A percentile compares a stretch with the other conserved stretches of the same genome.
Evolutionary conservation across 305 asterid genomes (phyloP).

Genomic region (Fraxinus dipetala): DNA sequence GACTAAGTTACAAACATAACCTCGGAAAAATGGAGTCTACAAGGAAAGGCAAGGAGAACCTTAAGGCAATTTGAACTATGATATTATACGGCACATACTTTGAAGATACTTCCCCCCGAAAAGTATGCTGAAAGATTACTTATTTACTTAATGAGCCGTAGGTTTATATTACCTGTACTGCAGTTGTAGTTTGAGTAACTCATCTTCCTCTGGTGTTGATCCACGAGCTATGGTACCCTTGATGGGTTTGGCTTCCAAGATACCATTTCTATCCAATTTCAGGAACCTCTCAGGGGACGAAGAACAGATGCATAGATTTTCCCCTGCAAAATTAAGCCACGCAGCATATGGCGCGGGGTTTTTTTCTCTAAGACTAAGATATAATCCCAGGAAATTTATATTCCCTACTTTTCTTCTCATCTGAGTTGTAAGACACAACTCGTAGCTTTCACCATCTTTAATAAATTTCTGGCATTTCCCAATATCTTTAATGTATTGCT

Average conservation of each 20-base stretch:
- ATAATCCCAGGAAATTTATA: constrained; percentile 58
- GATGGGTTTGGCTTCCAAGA: constrained; percentile 93
- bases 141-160: not conserved
- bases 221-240: constrained; percentile 98
- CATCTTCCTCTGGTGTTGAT: constrained; percentile 60
- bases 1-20: not conserved
- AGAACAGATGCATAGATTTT: constrained; percentile 68
- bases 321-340: constrained; percentile 79
- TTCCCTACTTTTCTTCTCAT: constrained; percentile 57
- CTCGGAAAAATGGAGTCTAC: not conserved
- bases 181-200: constrained; percentile 60
- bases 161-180: constrained; percentile 60
- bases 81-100: not conserved
- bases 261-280: constrained; percentile 66
- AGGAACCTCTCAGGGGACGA: constrained; percentile 98
- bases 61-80: not conserved
- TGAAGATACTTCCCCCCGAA: not conserved
- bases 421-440: constrained; percentile 85
- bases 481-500: constrained; percentile 65
- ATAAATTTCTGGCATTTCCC: constrained; percentile 71
- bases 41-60: not conserved
- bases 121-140: not conserved
- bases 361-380: constrained; percentile 68
- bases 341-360: constrained; percentile 97
- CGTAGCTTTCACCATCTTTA: constrained; percentile 88